Conservation (phyloP, 2,329 filamentous ascomycete species). For the Xylogone sp. region DNA sequence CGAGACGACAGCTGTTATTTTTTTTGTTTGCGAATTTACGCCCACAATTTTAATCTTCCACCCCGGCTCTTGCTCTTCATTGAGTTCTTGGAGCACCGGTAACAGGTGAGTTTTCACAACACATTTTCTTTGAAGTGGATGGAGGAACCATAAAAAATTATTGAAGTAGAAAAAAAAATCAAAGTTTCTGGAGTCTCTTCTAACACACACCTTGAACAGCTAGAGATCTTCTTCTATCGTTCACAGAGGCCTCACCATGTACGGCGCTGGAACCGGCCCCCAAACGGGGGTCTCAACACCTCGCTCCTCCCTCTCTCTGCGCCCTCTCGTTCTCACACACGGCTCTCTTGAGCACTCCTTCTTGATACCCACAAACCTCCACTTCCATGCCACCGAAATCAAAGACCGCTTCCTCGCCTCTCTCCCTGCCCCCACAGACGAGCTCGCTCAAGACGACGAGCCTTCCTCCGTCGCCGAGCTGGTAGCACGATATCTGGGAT, state of each 20-base stretch:
- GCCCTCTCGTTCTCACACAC: constrained; percentile 85
- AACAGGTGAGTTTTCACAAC: not conserved
- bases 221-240: not conserved
- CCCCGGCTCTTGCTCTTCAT: constrained; percentile 29
- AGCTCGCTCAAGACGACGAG: constrained; percentile 96
- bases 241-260: constrained; percentile 57
- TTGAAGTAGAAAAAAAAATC: too few species aligned
- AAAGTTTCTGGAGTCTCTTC: too few species aligned
- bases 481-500: constrained; percentile 89
- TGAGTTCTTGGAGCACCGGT: constrained; percentile 28
- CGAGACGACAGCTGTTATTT: too few species aligned
- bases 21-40: not conserved
- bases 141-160: not conserved
- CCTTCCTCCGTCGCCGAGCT: constrained; percentile 94
- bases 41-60: not conserved
- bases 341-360: constrained; percentile 96
- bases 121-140: not conserved
- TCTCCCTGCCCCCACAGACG: constrained; percentile 88
- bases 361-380: constrained; percentile 88
- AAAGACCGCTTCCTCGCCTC: constrained; percentile 85
- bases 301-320: constrained; percentile 86
- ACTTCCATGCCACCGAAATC: constrained; percentile 93
- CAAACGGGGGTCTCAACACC: constrained; percentile 98
- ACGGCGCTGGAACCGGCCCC: constrained; percentile 76
- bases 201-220: too few species aligned